Base-by-base conservation (phyloP, 2,329 filamentous ascomycete species). In the Aspergillus pseudonomiae region DNA sequence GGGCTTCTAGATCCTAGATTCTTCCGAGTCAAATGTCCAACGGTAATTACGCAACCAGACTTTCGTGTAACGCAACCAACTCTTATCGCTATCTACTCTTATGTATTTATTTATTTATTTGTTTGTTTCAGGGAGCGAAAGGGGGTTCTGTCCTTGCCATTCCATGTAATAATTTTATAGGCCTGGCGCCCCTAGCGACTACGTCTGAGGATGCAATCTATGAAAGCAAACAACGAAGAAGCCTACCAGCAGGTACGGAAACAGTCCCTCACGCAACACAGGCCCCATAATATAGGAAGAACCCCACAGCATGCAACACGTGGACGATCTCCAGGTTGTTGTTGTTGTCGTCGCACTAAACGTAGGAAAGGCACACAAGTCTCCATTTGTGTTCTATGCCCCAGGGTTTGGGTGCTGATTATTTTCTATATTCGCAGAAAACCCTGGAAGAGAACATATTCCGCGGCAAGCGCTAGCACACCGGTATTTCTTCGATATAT, bases 391-490 rank as follows among this genome's bases (percentile, higher is more conserved):
- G 6, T 55, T 19, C 14, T 11, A 26, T 16, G 9, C 24, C 12
- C 26, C 11, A 24, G 36, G 12, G 5, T 39, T 34, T 14, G 21
- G 21, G 52, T 34, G 34, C 52, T 6, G 19, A 21, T 26, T 26
- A 39, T 16, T 24, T 14, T 21, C 16, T 26, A 14, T 26, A 19
- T n/a, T 60, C 36, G 48, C 34, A 61, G 43, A 32, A 9, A 46
- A 43, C 26, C 26, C 12, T 41, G 39, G 45, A 30, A 41, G 30
- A 21, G 41, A 53, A 11, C 48, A 32, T n/a, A 26, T 52, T 26
- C 52, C 59, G 19, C 56, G 45, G 28, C 57, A 60, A 43, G 55
- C 9, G 32, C 59, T 57, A 24, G 14, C 57, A 58, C 54, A 58
- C 52, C 54, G 61, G 48, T 34, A 41, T 60, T 50, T 59, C 46